Evolutionary conservation across 2,329 filamentous ascomycete species (phyloP).

Genomic region (Aspergillus fumigatus): DNA sequence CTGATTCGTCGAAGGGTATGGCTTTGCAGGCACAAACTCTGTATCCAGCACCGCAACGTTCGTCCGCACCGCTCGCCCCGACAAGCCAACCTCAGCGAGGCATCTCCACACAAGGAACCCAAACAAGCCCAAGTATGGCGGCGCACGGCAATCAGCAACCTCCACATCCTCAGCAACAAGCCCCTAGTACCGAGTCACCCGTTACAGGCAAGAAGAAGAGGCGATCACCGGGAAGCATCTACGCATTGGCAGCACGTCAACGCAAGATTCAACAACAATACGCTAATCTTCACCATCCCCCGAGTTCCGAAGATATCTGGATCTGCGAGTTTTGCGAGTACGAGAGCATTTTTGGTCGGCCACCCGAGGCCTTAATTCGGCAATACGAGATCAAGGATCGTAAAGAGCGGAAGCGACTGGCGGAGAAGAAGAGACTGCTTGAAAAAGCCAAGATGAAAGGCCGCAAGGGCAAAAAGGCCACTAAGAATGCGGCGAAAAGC

Average conservation of each 20-base stretch:
- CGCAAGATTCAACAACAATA: constrained; percentile 74
- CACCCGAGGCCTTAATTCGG: constrained; percentile 77
- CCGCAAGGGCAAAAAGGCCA: constrained; percentile 79
- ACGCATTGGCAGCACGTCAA: constrained; percentile 68
- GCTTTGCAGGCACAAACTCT: constrained; percentile 63
- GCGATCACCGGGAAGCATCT: constrained; percentile 64
- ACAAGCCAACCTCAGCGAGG: constrained; percentile 33
- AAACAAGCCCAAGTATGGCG: constrained; percentile 50
- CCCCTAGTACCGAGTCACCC: constrained; percentile 42
- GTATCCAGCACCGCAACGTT: constrained; percentile 36
- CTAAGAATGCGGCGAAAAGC: constrained; percentile 59
- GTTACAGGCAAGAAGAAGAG: constrained; percentile 59
- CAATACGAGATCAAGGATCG: constrained; percentile 94
- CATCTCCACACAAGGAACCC: constrained; percentile 51
- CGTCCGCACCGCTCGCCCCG: constrained; percentile 28
- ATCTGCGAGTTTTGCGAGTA: constrained; percentile 99
- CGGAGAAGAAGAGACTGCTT: constrained; percentile 76
- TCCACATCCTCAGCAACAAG: constrained; percentile 27
- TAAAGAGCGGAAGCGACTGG: constrained; percentile 73
- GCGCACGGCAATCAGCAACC: constrained; percentile 30
- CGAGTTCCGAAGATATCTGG: constrained; percentile 71
- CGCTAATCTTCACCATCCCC: constrained; percentile 70
- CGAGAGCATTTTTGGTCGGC: constrained; percentile 86
- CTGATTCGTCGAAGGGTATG: constrained; percentile 75
- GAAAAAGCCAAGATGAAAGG: constrained; percentile 95